These are phyloP conservation scores for Tilletia walkeri DNA, from an alignment of 1,284 basidiomycete genomes.

Conservation along the genomic window DNA sequence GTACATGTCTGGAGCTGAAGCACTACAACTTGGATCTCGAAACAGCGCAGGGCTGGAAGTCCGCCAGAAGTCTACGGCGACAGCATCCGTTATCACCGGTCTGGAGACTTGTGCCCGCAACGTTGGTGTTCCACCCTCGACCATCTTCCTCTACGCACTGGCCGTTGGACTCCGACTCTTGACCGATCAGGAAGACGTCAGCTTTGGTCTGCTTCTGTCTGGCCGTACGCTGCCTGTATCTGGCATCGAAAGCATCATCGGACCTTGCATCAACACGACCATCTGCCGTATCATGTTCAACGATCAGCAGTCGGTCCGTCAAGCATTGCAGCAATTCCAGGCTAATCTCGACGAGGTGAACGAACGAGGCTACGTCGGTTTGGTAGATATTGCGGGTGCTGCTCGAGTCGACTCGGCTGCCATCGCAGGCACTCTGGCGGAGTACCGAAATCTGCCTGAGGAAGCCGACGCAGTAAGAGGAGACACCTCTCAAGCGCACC, in stretches of 20 bases:
- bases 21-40: not conserved
- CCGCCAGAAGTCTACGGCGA: not conserved
- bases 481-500: not conserved
- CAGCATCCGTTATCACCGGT: not conserved
- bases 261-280: constrained; percentile 14
- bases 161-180: not conserved
- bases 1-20: not conserved
- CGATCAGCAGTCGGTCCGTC: not conserved
- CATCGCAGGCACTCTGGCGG: not conserved
- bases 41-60: not conserved
- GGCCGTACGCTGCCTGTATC: not conserved
- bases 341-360: not conserved
- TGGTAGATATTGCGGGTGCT: not conserved
- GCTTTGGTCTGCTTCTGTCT: constrained; percentile 6
- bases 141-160: constrained; percentile 1
- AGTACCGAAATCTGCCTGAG: constrained; percentile 7
- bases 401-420: not conserved
- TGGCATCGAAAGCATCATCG: not conserved
- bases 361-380: not conserved
- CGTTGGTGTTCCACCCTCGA: not conserved
- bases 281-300: constrained; percentile 1
- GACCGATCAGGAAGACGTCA: not conserved
- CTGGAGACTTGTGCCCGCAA: not conserved
- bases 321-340: constrained; percentile 1
- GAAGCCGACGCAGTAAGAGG: not conserved